A percentile compares a stretch with the other conserved stretches of the same genome.
Evolutionary conservation across 108 stramenopile genomes (phyloP).

Genomic region (Skeletonema costatum): DNA sequence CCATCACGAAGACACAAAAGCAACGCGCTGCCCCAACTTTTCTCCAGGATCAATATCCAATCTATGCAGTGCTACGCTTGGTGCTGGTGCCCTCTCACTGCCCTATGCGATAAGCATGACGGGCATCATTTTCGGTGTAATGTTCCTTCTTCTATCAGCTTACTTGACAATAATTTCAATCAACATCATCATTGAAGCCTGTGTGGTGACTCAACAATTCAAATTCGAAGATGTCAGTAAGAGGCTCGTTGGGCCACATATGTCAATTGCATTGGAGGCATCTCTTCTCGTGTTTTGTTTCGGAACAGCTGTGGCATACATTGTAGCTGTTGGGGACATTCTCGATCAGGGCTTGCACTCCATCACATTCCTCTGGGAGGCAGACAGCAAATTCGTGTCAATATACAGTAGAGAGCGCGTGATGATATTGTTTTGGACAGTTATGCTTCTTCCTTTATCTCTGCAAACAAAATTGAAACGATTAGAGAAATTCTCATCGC

Average conservation of each 20-base stretch:
- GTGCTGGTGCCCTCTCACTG: slow-evolving; percentile 75
- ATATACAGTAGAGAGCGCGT: slow-evolving; percentile 24
- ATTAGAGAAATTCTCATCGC: slow-evolving; percentile 61
- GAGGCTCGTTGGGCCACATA: slow-evolving; percentile 44
- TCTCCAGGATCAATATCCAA: slow-evolving; percentile 62
- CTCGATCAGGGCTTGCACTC: slow-evolving; percentile 52
- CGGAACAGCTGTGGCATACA: slow-evolving; percentile 65
- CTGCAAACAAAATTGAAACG: slow-evolving; percentile 61
- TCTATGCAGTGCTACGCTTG: slow-evolving; percentile 80
- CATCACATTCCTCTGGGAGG: slow-evolving; percentile 6
- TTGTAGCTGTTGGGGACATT: slow-evolving; percentile 84
- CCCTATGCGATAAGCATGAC: slow-evolving; percentile 76
- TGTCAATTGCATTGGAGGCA: slow-evolving; percentile 53
- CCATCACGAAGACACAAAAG: background rate
- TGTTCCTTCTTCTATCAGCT: slow-evolving; percentile 58
- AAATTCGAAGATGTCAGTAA: slow-evolving; percentile 72
- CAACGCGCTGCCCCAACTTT: background rate
- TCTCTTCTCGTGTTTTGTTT: slow-evolving; percentile 73
- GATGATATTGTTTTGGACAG: slow-evolving; percentile 62
- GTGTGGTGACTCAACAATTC: slow-evolving; percentile 35
- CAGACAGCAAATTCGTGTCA: slow-evolving; percentile 20
- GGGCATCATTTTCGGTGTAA: slow-evolving; percentile 53
- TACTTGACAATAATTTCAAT: slow-evolving; percentile 60
- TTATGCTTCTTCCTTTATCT: slow-evolving; percentile 74
- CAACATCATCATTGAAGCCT: slow-evolving; percentile 57